Base-by-base conservation (phyloP, 192 early-diverging fungal genomes). In the Coemansia sp. region DNA sequence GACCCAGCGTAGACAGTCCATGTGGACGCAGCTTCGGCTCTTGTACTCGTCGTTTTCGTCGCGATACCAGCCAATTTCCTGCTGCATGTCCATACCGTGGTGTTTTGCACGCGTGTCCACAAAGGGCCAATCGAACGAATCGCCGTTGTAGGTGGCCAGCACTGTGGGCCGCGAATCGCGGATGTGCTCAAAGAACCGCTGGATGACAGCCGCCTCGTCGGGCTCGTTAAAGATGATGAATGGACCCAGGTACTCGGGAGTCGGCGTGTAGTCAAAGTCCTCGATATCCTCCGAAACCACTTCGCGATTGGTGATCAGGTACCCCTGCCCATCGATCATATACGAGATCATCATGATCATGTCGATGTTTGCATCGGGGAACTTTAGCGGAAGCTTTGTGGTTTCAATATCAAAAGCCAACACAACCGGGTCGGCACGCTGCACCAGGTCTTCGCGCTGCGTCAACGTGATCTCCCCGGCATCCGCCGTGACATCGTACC, bases 281-380 rank as follows among this genome's bases (percentile, higher is more conserved):
- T 88, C 87, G 77, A 99, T 97, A 58, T 99, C 97, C 58, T 90
- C 75, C 4, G 87, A 81, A 19, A 99, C 93, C 32, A 99, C 87
- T 46, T 95, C 92, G 33, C 95, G 85, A 72, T 99, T 99, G 9
- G 94, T 97, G 42, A 99, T 97, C 32, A 99, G 69, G 55, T 86
- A 97, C 0, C 97, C 97, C 87, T 89, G 87, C 17, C 93, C 97
- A 49, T 97, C 94, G 43, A 99, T 88, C 97, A 99, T 99, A 66
- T 99, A 99, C 24, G 95, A 97, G 57, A 99, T 96, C 97, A 99
- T 99, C 93, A 97, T 99, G 53, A 99, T 91, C 32, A 81, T 83
- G 64, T 99, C 97, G 25, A 86, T 84, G 3, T 69, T 40, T 0
- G 93, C 80, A 53, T 97, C 97, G 7, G 97, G 97, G 52, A 99